Percentiles rank a stretch among this genome's conserved stretches.
These are phyloP conservation scores for Epichloe brachyelytri DNA, from an alignment of 2,329 filamentous ascomycete genomes.

Conservation along the genomic window DNA sequence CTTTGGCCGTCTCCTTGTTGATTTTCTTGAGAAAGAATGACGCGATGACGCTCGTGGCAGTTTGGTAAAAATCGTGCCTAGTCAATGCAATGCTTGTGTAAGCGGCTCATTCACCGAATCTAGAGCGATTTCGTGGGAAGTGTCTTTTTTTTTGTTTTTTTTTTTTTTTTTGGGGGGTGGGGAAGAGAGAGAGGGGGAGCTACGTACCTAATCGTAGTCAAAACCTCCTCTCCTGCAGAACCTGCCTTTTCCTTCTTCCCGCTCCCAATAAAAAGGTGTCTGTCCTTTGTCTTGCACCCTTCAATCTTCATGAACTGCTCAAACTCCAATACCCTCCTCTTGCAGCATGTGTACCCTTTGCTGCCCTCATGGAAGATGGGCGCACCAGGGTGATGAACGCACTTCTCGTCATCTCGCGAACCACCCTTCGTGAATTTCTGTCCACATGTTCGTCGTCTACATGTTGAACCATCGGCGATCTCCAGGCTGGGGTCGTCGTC, in stretches of 20 bases:
- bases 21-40: conserved; percentile 97
- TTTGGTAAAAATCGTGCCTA: conserved; percentile 86
- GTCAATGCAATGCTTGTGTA: not conserved
- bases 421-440: conserved; percentile 48
- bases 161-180: too few species aligned
- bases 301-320: conserved; percentile 95
- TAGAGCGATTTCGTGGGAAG: not conserved
- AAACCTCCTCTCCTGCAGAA: conserved; percentile 52
- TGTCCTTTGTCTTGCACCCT: conserved; percentile 70
- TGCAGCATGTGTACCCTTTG: conserved; percentile 97
- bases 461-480: conserved; percentile 62
- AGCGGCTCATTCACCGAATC: not conserved
- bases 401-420: conserved; percentile 58
- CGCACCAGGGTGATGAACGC: conserved; percentile 76
- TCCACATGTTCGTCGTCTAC: conserved; percentile 66
- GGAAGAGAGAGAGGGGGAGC: not conserved
- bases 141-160: not conserved
- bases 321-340: conserved; percentile 87
- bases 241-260: conserved; percentile 47
- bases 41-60: conserved; percentile 68
- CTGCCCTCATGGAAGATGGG: conserved; percentile 96
- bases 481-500: conserved; percentile 68
- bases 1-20: conserved; percentile 61
- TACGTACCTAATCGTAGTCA: conserved; percentile 62
- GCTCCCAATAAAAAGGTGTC: conserved; percentile 75